Conservation (phyloP, 805 yeast genomes). For the Wickerhamiella slavikovae region DNA sequence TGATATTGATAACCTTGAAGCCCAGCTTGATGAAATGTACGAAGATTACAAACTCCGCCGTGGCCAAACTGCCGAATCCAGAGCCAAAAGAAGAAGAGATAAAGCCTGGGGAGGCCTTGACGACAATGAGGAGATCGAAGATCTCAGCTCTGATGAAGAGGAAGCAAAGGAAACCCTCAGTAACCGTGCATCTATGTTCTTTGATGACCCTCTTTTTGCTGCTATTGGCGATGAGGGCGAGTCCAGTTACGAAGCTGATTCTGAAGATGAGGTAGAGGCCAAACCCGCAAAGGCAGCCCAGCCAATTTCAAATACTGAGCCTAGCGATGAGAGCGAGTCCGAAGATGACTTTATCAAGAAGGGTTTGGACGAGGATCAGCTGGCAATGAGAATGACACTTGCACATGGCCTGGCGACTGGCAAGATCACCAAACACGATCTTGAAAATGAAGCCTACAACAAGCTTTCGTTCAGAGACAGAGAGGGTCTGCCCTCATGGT, state of each 20-base stretch:
- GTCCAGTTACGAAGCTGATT: conserved; percentile 11
- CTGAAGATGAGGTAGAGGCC: conserved; percentile 10
- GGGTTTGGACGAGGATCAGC: conserved; percentile 14
- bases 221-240: conserved; percentile 11
- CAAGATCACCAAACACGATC: conserved; percentile 61
- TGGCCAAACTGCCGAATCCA: conserved; percentile 27
- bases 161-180: conserved; percentile 14
- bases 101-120: conserved; percentile 17
- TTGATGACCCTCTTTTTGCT: conserved; percentile 19
- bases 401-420: conserved; percentile 93
- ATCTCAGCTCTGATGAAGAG: conserved; percentile 9
- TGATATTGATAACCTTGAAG: conserved; percentile 42
- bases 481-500: conserved; percentile 94
- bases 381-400: conserved; percentile 50
- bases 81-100: conserved; percentile 30
- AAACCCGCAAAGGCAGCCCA: conserved; percentile 2
- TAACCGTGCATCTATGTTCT: conserved; percentile 19
- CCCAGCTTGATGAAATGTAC: conserved; percentile 70
- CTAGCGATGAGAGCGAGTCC: conserved; percentile 5
- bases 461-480: conserved; percentile 78
- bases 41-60: conserved; percentile 32
- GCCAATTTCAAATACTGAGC: conserved; percentile 4
- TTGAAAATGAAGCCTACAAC: conserved; percentile 83
- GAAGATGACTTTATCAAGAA: conserved; percentile 12
- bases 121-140: conserved; percentile 15